These are phyloP conservation scores for Blastobotrys ciferrii DNA, from an alignment of 1,139 yeast genomes.

Conservation along the genomic window DNA sequence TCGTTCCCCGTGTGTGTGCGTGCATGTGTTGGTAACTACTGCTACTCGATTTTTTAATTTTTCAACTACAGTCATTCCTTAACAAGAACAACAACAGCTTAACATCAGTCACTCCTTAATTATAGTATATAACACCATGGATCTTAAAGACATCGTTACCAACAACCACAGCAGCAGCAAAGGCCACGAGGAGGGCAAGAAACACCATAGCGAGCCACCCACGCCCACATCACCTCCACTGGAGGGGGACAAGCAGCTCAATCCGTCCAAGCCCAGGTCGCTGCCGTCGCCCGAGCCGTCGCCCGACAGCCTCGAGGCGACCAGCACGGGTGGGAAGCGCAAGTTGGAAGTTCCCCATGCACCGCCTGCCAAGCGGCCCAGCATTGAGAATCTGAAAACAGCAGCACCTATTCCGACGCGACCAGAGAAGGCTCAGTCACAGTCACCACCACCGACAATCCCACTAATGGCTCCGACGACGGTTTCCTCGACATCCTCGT, in stretches of 20 bases:
- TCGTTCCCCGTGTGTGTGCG: not conserved
- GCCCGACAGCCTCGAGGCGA: conserved; percentile 16
- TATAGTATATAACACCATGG: conserved; percentile 12
- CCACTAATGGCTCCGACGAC: conserved; percentile 35
- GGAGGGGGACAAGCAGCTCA: not conserved
- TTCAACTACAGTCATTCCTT: conserved; percentile 6
- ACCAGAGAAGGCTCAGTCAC: conserved; percentile 2
- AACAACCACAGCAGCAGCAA: conserved; percentile 1
- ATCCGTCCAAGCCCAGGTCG: conserved; percentile 14
- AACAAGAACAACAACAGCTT: too few relatives aligned
- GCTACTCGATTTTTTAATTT: not conserved
- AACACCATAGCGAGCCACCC: conserved; percentile 12
- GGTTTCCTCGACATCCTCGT: conserved; percentile 27
- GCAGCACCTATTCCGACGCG: not conserved
- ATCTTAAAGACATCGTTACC: conserved; percentile 19
- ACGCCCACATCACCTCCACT: conserved; percentile 17
- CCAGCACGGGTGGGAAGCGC: not conserved
- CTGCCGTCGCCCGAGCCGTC: conserved; percentile 26
- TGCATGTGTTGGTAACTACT: conserved; percentile 3
- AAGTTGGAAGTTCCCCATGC: conserved; percentile 3
- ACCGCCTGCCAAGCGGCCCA: conserved; percentile 8
- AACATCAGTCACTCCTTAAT: conserved; percentile 2
- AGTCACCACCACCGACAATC: conserved; percentile 16
- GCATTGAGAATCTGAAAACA: not conserved
- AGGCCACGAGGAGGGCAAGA: not conserved